Conservation (phyloP, 2,329 filamentous ascomycete species). For the Ophiobolus disseminans region DNA sequence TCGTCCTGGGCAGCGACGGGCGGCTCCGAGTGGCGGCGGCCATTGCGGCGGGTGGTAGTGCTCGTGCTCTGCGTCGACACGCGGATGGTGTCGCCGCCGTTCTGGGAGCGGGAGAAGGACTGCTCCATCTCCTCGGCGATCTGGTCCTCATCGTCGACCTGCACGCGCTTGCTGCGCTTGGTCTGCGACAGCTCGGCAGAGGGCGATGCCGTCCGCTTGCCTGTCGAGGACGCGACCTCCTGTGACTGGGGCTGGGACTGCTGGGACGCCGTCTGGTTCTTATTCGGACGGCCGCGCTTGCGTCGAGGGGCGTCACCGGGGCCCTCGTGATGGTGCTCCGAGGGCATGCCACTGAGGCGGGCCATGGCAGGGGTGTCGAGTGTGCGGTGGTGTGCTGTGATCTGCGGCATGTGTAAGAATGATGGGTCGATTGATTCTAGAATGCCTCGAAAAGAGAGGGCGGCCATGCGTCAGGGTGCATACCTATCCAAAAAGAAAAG, state of each 20-base stretch:
- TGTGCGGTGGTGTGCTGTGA: conserved; percentile 4
- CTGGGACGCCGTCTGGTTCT: conserved; percentile 28
- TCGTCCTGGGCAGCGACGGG: conserved; percentile 28
- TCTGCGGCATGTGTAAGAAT: conserved; percentile 5
- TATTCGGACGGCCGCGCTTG: conserved; percentile 37
- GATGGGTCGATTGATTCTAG: too few relatives aligned
- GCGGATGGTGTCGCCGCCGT: conserved; percentile 23
- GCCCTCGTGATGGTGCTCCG: conserved; percentile 46
- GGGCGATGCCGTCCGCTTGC: conserved; percentile 42
- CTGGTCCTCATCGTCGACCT: conserved; percentile 38
- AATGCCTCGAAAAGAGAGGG: conserved; percentile 23
- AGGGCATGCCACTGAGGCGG: conserved; percentile 43
- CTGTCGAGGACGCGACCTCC: conserved; percentile 21
- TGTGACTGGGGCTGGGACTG: conserved; percentile 30
- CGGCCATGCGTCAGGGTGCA: conserved; percentile 2
- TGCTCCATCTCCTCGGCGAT: conserved; percentile 43
- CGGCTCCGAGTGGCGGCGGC: conserved; percentile 47
- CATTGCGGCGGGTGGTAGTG: conserved; percentile 24
- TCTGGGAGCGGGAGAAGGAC: conserved; percentile 35
- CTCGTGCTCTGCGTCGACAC: conserved; percentile 20
- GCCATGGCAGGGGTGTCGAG: conserved; percentile 32
- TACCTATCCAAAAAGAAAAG: conserved; percentile 6
- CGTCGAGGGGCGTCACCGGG: conserved; percentile 44
- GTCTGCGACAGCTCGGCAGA: conserved; percentile 30
- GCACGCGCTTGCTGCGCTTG: conserved; percentile 44